These are phyloP conservation scores for Nemania serpens DNA, from an alignment of 2,329 filamentous ascomycete genomes.

Conservation along the genomic window DNA sequence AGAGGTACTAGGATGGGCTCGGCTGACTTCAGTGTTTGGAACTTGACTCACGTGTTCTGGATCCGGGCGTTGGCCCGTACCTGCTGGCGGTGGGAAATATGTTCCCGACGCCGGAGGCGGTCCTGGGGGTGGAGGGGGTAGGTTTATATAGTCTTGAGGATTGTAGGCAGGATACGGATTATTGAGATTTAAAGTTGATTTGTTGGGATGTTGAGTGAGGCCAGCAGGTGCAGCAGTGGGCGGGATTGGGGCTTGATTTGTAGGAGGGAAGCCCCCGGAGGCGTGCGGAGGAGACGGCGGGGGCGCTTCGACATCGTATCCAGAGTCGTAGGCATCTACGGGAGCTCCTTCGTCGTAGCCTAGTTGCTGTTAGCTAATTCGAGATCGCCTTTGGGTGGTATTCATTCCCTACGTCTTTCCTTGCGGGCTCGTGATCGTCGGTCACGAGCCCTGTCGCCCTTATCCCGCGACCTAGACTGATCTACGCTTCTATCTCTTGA, in stretches of 20 bases:
- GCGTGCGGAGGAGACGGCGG: conserved; percentile 39
- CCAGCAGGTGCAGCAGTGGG: conserved; percentile 30
- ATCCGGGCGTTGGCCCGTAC: conserved; percentile 32
- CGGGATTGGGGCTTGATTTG: conserved; percentile 25
- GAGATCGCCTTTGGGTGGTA: neutral
- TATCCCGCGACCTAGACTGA: conserved; percentile 31
- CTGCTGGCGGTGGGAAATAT: conserved; percentile 29
- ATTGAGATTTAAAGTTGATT: conserved; percentile 38
- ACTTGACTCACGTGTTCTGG: conserved; percentile 44
- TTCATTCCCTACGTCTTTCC: conserved; percentile 38
- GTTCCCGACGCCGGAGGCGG: conserved; percentile 32
- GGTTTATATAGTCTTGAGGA: conserved; percentile 36
- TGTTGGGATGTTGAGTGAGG: conserved; percentile 39
- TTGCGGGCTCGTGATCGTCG: conserved; percentile 46
- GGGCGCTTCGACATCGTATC: conserved; percentile 30
- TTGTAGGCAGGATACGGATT: conserved; percentile 39
- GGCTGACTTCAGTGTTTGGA: conserved; percentile 36
- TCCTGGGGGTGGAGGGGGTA: conserved; percentile 37
- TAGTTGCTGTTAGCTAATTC: conserved; percentile 29
- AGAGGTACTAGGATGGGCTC: conserved; percentile 34
- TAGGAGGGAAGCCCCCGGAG: conserved; percentile 39
- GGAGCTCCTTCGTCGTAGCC: conserved; percentile 41
- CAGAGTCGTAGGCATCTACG: conserved; percentile 34
- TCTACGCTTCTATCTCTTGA: conserved; percentile 42
- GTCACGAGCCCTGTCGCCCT: conserved; percentile 37